These are phyloP conservation scores for Fermentozyma sake DNA, from an alignment of 1,139 yeast genomes.

Conservation along the genomic window DNA sequence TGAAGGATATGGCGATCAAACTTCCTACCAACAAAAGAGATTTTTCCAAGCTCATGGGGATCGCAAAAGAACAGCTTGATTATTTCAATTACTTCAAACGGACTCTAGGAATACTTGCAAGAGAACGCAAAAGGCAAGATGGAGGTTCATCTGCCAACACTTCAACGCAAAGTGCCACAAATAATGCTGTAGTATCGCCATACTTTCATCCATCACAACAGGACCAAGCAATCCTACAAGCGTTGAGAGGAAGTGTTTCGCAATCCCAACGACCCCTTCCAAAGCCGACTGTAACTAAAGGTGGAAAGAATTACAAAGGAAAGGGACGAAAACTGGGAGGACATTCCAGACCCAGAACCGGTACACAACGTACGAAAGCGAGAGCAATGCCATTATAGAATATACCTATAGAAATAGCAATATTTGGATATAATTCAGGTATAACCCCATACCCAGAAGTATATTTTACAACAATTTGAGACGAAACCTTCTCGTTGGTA, in stretches of 20 bases:
- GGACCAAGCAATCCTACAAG: conserved; percentile 9
- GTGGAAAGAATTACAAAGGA: no score
- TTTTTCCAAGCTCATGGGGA: conserved; percentile 39
- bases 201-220: conserved; percentile 10
- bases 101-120: conserved; percentile 32
- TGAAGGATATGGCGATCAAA: conserved; percentile 51
- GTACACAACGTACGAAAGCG: no score
- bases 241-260: conserved; percentile 7
- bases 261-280: conserved; percentile 7
- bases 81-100: conserved; percentile 47
- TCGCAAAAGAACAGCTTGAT: conserved; percentile 34
- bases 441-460: no score
- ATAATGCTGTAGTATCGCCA: conserved; percentile 6
- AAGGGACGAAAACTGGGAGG: no score
- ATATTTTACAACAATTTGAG: no score
- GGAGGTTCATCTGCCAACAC: conserved; percentile 6
- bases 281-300: no score
- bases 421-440: no score
- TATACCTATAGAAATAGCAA: no score
- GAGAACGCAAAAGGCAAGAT: conserved; percentile 22
- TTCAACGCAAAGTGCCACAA: conserved; percentile 2
- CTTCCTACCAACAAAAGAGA: conserved; percentile 55
- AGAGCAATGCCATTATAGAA: no score
- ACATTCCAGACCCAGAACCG: no score
- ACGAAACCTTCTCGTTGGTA: no score